These are phyloP conservation scores for Quercus gilva DNA, from an alignment of 306 rosid genomes.

Conservation along the genomic window DNA sequence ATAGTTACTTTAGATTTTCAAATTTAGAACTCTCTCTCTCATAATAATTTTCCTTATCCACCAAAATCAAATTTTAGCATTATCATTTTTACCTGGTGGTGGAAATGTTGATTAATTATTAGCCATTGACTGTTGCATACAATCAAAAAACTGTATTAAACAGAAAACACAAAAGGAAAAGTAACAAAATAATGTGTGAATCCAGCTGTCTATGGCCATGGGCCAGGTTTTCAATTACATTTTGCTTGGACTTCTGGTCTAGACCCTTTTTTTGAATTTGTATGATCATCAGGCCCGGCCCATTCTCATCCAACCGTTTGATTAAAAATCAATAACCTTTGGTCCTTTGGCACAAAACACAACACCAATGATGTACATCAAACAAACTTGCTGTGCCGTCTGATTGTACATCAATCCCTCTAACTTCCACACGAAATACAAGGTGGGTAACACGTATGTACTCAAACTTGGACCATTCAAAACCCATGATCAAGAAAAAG, in stretches of 20 bases:
- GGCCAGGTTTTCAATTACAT: constrained; percentile 27
- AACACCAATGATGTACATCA: background rate
- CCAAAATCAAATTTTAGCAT: no score
- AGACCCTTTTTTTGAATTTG: background rate
- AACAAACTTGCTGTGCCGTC: constrained; percentile 26
- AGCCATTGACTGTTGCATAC: no score
- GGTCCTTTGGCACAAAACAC: constrained; percentile 14
- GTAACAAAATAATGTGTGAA: background rate
- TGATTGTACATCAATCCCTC: constrained; percentile 14
- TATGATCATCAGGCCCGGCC: constrained; percentile 7
- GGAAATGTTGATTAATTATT: no score
- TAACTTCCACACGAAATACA: constrained; percentile 16
- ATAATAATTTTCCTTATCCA: no score
- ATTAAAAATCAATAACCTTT: background rate
- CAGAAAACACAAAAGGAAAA: background rate
- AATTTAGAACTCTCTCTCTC: no score
- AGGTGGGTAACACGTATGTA: constrained; percentile 27
- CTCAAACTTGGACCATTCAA: constrained; percentile 41
- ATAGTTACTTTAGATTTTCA: no score
- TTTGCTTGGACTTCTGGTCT: constrained; percentile 12
- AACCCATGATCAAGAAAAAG: constrained; percentile 26
- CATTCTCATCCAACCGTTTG: background rate
- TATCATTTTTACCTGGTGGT: no score
- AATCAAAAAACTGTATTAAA: no score
- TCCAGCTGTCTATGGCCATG: constrained; percentile 43